Base-by-base conservation (phyloP, 306 rosid genomes). In the Styphnolobium japonicum region DNA sequence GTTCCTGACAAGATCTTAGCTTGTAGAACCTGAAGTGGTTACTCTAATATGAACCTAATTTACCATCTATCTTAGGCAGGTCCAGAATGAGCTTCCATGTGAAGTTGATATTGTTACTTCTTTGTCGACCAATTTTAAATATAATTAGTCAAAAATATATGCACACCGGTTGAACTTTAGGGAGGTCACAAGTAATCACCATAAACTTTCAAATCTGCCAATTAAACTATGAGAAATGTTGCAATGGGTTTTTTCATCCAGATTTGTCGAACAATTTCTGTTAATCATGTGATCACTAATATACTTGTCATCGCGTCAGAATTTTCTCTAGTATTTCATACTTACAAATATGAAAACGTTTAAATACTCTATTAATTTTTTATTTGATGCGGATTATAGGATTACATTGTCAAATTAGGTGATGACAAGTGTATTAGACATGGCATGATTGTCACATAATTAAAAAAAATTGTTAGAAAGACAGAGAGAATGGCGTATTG, bases 41-140 rank as follows among this genome's bases (percentile, higher is more conserved):
- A 64, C 39, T 74, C 36, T 65, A 65, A 21, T 37, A 15, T 69
- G 70, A 75, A 27, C 69, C 15, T 51, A 63, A 33, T 63, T 48
- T 78, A 39, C 12, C 21, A 16, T 48, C 73, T 15, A 21, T 25
- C 22, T 56, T 21, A 53, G 49, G 69, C 63, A 25, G 43, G 16
- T 36, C 23, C 27, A 67, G 21, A 42, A 81, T 74, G 51, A 79
- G 71, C 52, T 58, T 21, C 62, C 62, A 37, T 65, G 42, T 57
- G 58, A 57, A 36, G 81, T 48, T 19, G 60, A 65, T 66, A 3
- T 11, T 22, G 33, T 51, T 75, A 49, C 49, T 58, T 37, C 31
- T 27, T 67, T 14, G 65, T 75, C 49, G 7, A 45, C 39, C 2
- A 11, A 29, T 74, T 67, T 27, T 52, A 19, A 39, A 10, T 71